Conservation (phyloP, 2,329 filamentous ascomycete species). For the Fusarium bactridioides region DNA sequence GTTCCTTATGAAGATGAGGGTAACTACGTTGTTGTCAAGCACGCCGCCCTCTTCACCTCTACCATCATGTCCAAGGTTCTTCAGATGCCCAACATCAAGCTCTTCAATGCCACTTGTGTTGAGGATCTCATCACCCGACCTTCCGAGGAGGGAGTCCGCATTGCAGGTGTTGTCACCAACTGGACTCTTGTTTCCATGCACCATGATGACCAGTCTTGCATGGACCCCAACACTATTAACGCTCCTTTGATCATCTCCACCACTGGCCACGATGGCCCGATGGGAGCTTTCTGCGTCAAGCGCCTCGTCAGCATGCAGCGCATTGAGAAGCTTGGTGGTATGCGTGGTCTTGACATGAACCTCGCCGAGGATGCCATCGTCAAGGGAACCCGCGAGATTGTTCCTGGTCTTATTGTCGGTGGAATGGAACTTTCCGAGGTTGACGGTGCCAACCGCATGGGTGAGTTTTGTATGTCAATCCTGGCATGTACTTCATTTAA, state of each 20-base stretch:
- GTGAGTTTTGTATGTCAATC: conserved; percentile 43
- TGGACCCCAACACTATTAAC: conserved; percentile 98
- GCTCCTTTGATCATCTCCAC: conserved; percentile 88
- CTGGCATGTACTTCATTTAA: background rate
- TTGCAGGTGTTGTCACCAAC: conserved; percentile 93
- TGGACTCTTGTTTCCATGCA: conserved; percentile 92
- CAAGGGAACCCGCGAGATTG: conserved; percentile 87
- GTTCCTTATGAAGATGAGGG: conserved; percentile 90
- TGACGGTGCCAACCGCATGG: conserved; percentile 92
- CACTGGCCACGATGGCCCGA: conserved; percentile 89
- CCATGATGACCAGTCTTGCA: conserved; percentile 90
- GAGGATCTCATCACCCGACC: conserved; percentile 91
- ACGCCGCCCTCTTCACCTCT: conserved; percentile 90
- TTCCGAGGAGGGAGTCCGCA: conserved; percentile 64
- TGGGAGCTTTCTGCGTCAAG: conserved; percentile 92
- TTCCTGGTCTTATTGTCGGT: conserved; percentile 88
- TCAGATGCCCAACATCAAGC: conserved; percentile 87
- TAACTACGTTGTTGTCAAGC: conserved; percentile 90
- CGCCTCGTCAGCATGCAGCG: conserved; percentile 87
- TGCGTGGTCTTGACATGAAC: conserved; percentile 95
- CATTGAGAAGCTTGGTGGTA: conserved; percentile 84
- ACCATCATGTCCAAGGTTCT: conserved; percentile 87
- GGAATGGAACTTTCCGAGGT: conserved; percentile 94
- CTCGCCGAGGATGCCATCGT: conserved; percentile 91
- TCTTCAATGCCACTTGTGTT: conserved; percentile 93